These are phyloP conservation scores for Acanthochlamys bracteata DNA, from an alignment of 106 monocot species.

Conservation along the genomic window DNA sequence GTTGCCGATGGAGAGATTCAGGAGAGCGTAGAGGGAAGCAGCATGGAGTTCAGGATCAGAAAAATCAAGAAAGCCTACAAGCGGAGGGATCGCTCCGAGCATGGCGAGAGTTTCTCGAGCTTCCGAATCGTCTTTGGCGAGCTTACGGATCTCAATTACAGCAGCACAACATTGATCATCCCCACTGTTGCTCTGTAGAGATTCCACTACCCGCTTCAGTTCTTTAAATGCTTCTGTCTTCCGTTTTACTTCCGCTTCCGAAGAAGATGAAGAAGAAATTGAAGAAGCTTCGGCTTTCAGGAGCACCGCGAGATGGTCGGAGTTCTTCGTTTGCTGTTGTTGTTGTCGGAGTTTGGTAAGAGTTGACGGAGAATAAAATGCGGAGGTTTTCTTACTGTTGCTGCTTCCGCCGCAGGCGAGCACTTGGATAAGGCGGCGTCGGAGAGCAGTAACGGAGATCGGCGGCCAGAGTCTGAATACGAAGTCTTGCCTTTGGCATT, in stretches of 20 bases:
- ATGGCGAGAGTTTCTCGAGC: constrained; percentile 59
- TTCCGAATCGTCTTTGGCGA: constrained; percentile 52
- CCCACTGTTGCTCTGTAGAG: constrained; percentile 9
- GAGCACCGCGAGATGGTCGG: constrained; percentile 50
- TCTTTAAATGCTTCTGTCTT: constrained; percentile 37
- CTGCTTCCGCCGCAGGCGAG: constrained; percentile 47
- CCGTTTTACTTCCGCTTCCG: constrained; percentile 22
- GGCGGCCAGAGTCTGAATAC: constrained; percentile 29
- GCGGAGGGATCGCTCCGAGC: constrained; percentile 70
- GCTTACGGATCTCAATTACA: constrained; percentile 39
- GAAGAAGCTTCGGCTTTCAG: constrained; percentile 23
- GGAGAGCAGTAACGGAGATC: constrained; percentile 35
- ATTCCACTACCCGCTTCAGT: constrained; percentile 35
- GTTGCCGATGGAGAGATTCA: constrained; percentile 79
- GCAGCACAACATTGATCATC: constrained; percentile 23
- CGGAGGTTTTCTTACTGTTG: neutral
- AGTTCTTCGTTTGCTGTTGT: neutral
- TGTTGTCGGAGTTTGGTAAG: neutral
- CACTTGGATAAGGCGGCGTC: constrained; percentile 44
- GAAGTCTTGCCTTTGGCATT: constrained; percentile 2
- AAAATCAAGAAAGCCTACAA: constrained; percentile 45
- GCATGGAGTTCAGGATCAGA: constrained; percentile 23
- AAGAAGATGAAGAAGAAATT: constrained; percentile 16
- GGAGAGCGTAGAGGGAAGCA: constrained; percentile 66
- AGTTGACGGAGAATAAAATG: neutral